These are phyloP conservation scores for Xylaria sp. DNA, from an alignment of 2,329 filamentous ascomycete species.

Conservation along the genomic window DNA sequence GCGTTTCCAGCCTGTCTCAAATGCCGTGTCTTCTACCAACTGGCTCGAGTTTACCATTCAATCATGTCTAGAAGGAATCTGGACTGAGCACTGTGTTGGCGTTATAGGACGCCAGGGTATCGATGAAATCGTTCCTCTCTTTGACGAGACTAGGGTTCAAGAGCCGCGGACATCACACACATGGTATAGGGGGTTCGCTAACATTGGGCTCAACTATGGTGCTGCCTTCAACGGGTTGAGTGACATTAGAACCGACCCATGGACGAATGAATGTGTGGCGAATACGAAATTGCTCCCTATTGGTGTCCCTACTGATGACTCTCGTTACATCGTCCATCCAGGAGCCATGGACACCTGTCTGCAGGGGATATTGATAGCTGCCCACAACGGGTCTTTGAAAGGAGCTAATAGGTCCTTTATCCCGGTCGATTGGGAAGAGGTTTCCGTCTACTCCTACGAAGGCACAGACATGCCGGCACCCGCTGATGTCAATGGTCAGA, in stretches of 20 bases:
- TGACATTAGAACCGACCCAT: slow-evolving; percentile 24
- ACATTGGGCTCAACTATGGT: slow-evolving; percentile 36
- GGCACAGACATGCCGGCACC: slow-evolving; percentile 28
- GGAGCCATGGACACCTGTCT: slow-evolving; percentile 29
- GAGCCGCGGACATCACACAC: slow-evolving; percentile 33
- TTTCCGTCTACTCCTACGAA: slow-evolving; percentile 32
- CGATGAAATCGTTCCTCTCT: slow-evolving; percentile 26
- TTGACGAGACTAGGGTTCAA: slow-evolving; percentile 25
- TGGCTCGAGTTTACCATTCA: slow-evolving; percentile 35
- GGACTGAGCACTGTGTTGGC: slow-evolving; percentile 36
- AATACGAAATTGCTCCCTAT: slow-evolving; percentile 28
- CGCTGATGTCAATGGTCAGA: slow-evolving; percentile 17
- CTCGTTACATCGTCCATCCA: slow-evolving; percentile 36
- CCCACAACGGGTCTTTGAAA: slow-evolving; percentile 27
- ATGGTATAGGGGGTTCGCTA: slow-evolving; percentile 35
- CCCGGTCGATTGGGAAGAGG: slow-evolving; percentile 30
- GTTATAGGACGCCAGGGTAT: slow-evolving; percentile 29
- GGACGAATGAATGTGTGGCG: slow-evolving; percentile 25
- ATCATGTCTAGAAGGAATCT: slow-evolving; percentile 28
- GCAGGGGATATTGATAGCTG: slow-evolving; percentile 24
- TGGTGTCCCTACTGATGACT: slow-evolving; percentile 25
- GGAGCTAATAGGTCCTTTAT: slow-evolving; percentile 31
- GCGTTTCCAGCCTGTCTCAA: slow-evolving; percentile 29
- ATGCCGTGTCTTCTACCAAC: slow-evolving; percentile 32
- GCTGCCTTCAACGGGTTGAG: slow-evolving; percentile 31